Percentiles rank a stretch among this genome's conserved stretches.
Evolutionary conservation across 495 filamentous ascomycete genomes (phyloP).

Genomic region (Aspergillus affinis): DNA sequence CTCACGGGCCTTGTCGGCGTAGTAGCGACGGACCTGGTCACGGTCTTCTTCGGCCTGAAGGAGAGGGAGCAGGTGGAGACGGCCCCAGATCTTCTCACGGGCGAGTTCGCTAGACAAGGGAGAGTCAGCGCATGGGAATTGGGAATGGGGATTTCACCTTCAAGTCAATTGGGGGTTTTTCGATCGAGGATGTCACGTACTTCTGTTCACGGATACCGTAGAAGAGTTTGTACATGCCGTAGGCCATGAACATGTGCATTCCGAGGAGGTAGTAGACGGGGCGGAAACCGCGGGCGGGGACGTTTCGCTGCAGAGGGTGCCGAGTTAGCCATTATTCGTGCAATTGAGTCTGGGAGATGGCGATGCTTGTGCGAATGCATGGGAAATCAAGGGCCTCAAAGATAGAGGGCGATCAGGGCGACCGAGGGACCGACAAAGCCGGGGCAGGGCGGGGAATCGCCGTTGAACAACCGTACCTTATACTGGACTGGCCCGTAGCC

Average conservation of each 20-base stretch:
- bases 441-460: slow-evolving; percentile 6
- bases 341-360: neutral
- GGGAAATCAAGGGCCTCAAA: neutral
- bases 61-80: slow-evolving; percentile 87
- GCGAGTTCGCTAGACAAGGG: slow-evolving; percentile 70
- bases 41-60: slow-evolving; percentile 96
- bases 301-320: slow-evolving; percentile 65
- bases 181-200: slow-evolving; percentile 51
- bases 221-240: slow-evolving; percentile 81
- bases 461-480: slow-evolving; percentile 62
- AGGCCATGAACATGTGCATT: slow-evolving; percentile 74
- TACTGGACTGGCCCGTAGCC: slow-evolving; percentile 96
- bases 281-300: slow-evolving; percentile 88
- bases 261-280: slow-evolving; percentile 73
- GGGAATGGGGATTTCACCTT: neutral
- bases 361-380: neutral
- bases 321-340: slow-evolving; percentile 4
- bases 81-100: slow-evolving; percentile 96
- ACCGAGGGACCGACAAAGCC: neutral
- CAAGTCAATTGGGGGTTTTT: slow-evolving; percentile 11
- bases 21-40: slow-evolving; percentile 81
- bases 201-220: slow-evolving; percentile 81
- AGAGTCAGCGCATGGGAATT: neutral
- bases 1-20: slow-evolving; percentile 85
- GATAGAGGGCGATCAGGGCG: neutral